Evolutionary conservation across 495 filamentous ascomycete genomes (phyloP), one percentile per base, ranked within the genome.

Genomic region (Lepidopterella palustris): DNA sequence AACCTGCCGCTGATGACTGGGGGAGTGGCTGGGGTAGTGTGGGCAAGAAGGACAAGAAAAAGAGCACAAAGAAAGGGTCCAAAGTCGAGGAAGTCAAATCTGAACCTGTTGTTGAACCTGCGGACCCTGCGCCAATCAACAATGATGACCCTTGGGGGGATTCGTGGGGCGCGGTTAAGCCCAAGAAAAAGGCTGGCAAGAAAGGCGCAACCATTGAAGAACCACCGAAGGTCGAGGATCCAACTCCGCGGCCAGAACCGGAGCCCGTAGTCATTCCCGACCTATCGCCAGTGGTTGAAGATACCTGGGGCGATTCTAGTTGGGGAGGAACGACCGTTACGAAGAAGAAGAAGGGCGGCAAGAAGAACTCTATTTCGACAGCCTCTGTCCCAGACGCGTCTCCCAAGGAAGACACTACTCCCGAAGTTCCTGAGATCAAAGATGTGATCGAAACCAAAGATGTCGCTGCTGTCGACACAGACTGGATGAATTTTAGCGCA

Each of bases 201-300:
- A 62, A 62, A 27, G 50, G 21, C 20, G 63, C 27, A n/a, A 53
- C 61, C 20, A 58, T 54, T 39, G 63, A 63, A 40, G 63, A 66
- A 25, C 55, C 55, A 39, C 50, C 59, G 24, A 62, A 59, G 21
- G 42, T 59, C n/a, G 63, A 66, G 27, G 55, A 66, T 11, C 61
- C 59, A 10, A 29, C 49, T 10, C 62, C 62, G 13, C 52, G 26
- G 8, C 53, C 58, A 0, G 20, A 45, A 5, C 64, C 64, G 8
- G 58, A 58, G n/a, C 53, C 29, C 6, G 29, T 28, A 1, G 23
- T 45, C 15, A 45, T 45, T 5, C 60, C 57, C 2, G 64, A 77
- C 32, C 70, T 75, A 45, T 76, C 75, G 61, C 73, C 69, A 25
- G 74, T 76, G 45, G 59, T 45, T n/a, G 66, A 64, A 15, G 53